Conservation (phyloP, 2,329 filamentous ascomycete genomes). For the Paracoccidioides brasiliensis region DNA sequence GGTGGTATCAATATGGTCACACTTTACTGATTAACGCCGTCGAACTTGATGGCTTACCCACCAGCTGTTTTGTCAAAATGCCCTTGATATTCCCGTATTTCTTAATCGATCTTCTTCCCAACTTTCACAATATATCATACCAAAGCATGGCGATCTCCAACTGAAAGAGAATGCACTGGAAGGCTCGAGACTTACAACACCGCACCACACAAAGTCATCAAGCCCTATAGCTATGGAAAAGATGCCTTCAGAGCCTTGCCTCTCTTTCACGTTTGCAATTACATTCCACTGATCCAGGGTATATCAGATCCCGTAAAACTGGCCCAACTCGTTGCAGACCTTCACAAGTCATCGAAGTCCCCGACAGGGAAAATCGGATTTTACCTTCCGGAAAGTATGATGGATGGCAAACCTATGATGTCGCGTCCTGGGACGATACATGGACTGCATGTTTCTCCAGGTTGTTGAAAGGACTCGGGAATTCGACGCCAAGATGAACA, state of each 20-base stretch:
- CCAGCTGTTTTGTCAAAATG: constrained; percentile 18
- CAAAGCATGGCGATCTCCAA: constrained; percentile 8
- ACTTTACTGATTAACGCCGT: constrained; percentile 16
- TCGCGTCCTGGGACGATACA: constrained; percentile 19
- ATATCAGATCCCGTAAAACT: constrained; percentile 15
- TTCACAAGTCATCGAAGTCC: constrained; percentile 18
- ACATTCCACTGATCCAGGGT: constrained; percentile 18
- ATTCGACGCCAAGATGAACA: constrained; percentile 21
- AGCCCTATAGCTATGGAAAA: constrained; percentile 18
- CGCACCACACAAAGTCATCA: constrained; percentile 19
- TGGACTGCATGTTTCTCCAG: constrained; percentile 26
- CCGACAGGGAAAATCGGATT: constrained; percentile 28
- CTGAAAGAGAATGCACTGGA: constrained; percentile 21
- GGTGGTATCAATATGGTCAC: constrained; percentile 19
- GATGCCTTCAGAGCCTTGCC: constrained; percentile 10
- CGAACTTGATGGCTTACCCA: constrained; percentile 10
- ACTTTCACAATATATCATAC: constrained; percentile 7
- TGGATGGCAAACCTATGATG: constrained; percentile 17
- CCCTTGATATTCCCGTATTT: not conserved
- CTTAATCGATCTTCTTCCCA: not conserved
- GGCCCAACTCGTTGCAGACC: constrained; percentile 13
- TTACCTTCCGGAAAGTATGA: constrained; percentile 20
- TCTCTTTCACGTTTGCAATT: constrained; percentile 23
- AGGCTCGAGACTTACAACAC: constrained; percentile 19
- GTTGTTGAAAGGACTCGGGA: constrained; percentile 19